Conservation (phyloP, 345 rosid genomes). For the Erucastrum elatum region DNA sequence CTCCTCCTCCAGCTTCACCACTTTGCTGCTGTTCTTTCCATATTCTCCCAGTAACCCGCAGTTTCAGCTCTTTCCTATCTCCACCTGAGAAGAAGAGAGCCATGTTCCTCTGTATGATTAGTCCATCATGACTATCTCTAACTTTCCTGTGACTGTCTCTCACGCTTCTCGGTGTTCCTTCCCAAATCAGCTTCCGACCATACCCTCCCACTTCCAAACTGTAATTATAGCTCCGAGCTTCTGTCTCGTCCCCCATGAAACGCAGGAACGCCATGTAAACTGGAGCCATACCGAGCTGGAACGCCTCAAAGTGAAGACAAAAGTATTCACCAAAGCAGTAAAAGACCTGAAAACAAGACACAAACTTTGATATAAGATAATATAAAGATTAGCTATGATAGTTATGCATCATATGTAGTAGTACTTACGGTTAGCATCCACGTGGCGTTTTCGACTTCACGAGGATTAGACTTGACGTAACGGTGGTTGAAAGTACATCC, state of each 20-base stretch:
- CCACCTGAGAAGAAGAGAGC: conserved; percentile 42
- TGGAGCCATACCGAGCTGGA: conserved; percentile 52
- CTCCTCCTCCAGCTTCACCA: conserved; percentile 61
- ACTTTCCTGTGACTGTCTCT: conserved; percentile 68
- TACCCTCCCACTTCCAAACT: conserved; percentile 96
- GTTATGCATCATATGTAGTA: too few relatives aligned
- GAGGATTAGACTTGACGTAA: conserved; percentile 95
- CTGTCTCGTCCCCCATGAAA: conserved; percentile 90
- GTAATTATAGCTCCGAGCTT: conserved; percentile 82
- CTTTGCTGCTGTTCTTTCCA: conserved; percentile 94
- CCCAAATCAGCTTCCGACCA: conserved; percentile 87
- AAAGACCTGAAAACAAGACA: conserved; percentile 50
- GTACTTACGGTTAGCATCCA: conserved; percentile 97
- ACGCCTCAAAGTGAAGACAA: conserved; percentile 94
- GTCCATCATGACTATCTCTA: not conserved
- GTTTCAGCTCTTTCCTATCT: conserved; percentile 88
- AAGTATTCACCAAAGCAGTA: conserved; percentile 69
- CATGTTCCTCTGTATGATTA: not conserved
- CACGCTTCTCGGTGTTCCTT: conserved; percentile 84
- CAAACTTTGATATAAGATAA: not conserved
- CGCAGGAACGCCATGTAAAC: not conserved
- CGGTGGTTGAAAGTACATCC: conserved; percentile 98
- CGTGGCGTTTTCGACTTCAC: conserved; percentile 96
- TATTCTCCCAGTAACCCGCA: conserved; percentile 84
- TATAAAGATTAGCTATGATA: too few relatives aligned